Percentiles rank a stretch among this genome's conserved stretches.
phyloP scores from a whole-genome alignment of 371 early-diverging fungal genomes.

The Circinella minor region DNA sequence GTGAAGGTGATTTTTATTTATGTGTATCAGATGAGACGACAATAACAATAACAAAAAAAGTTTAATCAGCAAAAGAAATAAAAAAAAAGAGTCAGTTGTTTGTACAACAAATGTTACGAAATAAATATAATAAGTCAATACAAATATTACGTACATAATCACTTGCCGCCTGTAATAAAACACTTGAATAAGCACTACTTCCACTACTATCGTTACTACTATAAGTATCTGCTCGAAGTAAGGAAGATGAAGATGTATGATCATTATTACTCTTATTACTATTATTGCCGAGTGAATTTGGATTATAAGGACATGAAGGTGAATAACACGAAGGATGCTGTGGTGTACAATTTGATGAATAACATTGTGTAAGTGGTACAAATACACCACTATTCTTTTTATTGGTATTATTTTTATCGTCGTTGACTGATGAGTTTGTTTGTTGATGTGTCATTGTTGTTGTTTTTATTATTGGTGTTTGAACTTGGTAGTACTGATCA shows the following conservation, averaged over 20 bases:
- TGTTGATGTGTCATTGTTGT: too few relatives aligned
- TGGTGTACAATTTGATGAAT: conserved; percentile 31
- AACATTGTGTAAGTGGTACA: conserved; percentile 34
- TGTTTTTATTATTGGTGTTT: neutral
- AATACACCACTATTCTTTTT: conserved; percentile 26
- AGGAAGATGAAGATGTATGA: neutral
- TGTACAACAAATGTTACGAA: neutral
- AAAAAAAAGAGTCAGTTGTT: neutral
- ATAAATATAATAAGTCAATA: neutral
- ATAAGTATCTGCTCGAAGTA: neutral
- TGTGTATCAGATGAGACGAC: neutral
- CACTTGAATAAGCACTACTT: neutral
- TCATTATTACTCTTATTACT: conserved; percentile 1
- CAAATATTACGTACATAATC: conserved; percentile 9
- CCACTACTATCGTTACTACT: neutral
- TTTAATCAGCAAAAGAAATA: neutral
- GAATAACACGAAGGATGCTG: conserved; percentile 33
- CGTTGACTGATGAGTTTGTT: too few relatives aligned
- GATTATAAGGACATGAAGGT: conserved; percentile 36
- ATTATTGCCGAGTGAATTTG: neutral
- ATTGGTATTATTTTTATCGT: neutral
- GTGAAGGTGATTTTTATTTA: conserved; percentile 1
- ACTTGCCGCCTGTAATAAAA: neutral
- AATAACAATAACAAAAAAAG: conserved; percentile 11
- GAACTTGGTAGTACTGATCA: conserved; percentile 11